phyloP scores from a whole-genome alignment of 805 yeast genomes.

The Candida schatavii region DNA sequence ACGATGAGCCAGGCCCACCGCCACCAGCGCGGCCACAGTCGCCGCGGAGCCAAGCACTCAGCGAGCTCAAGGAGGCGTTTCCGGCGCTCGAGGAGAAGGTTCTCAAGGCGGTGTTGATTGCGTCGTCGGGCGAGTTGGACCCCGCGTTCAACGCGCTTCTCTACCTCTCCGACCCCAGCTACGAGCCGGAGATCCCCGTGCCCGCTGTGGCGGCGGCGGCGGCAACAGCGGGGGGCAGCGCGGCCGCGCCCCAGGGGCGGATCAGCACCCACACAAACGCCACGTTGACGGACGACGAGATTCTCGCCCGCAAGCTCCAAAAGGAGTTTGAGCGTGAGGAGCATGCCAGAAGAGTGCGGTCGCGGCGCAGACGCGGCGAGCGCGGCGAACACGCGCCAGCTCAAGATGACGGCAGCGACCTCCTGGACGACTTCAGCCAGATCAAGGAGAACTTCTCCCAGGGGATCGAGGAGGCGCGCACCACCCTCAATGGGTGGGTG shows the following conservation, averaged over 20 bases:
- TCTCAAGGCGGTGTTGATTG: conserved; percentile 77
- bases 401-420: conserved; percentile 17
- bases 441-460: conserved; percentile 65
- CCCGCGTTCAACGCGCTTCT: conserved; percentile 87
- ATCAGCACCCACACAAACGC: neutral
- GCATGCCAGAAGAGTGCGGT: conserved; percentile 29
- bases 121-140: conserved; percentile 76
- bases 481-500: conserved; percentile 76
- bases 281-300: conserved; percentile 59
- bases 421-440: conserved; percentile 59
- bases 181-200: conserved; percentile 48
- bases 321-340: conserved; percentile 53
- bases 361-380: conserved; percentile 13
- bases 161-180: conserved; percentile 70
- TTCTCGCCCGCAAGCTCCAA: conserved; percentile 77
- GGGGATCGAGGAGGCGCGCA: conserved; percentile 78
- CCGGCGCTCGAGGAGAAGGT: conserved; percentile 72
- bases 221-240: neutral
- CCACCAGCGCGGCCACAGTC: conserved; percentile 58
- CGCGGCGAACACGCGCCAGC: conserved; percentile 8
- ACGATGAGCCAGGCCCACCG: conserved; percentile 28
- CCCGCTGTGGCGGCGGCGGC: conserved; percentile 11
- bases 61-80: conserved; percentile 78
- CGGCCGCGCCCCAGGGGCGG: neutral
- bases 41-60: conserved; percentile 51